Conservation (phyloP, 441 rosid species). For the Pelargonium cotyledonis region DNA sequence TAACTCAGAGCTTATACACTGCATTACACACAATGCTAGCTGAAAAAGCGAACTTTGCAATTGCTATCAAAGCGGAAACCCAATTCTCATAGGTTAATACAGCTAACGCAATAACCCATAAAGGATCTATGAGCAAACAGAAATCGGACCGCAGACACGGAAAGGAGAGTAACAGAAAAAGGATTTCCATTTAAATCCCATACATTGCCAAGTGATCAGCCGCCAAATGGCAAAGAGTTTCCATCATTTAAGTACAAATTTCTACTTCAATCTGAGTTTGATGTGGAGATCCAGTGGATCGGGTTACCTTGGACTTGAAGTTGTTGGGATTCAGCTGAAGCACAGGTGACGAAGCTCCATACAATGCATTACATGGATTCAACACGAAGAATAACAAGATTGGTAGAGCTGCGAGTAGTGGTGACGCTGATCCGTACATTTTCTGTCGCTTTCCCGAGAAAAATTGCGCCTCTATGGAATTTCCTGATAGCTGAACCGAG, state of each 20-base stretch:
- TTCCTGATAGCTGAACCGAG: background rate
- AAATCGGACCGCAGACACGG: background rate
- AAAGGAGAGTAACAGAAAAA: background rate
- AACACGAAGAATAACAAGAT: conserved; percentile 25
- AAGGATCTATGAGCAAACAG: background rate
- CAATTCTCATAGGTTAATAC: background rate
- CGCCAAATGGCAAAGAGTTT: background rate
- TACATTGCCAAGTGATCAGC: background rate
- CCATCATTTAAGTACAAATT: background rate
- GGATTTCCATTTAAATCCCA: background rate
- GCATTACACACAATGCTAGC: background rate
- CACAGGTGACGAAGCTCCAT: conserved; percentile 87
- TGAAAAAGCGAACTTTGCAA: background rate
- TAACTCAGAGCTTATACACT: background rate
- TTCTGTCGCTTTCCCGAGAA: conserved; percentile 25
- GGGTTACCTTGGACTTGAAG: conserved; percentile 86
- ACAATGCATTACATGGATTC: conserved; percentile 47
- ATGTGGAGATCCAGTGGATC: background rate
- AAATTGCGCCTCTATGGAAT: conserved; percentile 9
- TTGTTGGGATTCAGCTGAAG: conserved; percentile 92
- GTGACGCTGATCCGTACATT: conserved; percentile 36
- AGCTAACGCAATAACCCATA: background rate
- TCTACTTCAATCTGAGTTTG: background rate
- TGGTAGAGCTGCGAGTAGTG: conserved; percentile 26
- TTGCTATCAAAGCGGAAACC: background rate